These are phyloP conservation scores for Casuarina cunninghamiana DNA, from an alignment of 306 rosid species.

Conservation along the genomic window DNA sequence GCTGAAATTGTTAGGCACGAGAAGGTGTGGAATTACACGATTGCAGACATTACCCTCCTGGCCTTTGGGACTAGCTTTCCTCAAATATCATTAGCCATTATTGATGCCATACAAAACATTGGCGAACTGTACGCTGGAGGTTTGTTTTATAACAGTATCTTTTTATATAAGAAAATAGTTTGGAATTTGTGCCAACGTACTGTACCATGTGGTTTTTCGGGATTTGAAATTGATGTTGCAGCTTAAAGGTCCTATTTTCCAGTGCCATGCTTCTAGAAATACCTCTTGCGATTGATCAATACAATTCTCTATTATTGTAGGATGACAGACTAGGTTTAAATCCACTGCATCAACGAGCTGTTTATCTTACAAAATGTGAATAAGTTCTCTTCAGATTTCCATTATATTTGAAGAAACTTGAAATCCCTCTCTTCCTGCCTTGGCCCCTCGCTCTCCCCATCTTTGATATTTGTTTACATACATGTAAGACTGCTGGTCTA, in stretches of 20 bases:
- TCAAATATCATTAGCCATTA: constrained; percentile 92
- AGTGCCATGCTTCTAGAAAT: background rate
- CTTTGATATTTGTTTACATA: constrained; percentile 5
- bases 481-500: background rate
- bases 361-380: background rate
- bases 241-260: background rate
- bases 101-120: constrained; percentile 80
- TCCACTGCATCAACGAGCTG: background rate
- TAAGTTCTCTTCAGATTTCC: background rate
- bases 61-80: constrained; percentile 99
- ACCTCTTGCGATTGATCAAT: background rate
- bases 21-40: constrained; percentile 92
- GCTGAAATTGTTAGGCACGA: constrained; percentile 48
- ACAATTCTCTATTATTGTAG: background rate
- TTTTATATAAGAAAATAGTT: constrained; percentile 22
- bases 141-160: constrained; percentile 37
- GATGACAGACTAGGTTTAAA: background rate
- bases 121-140: constrained; percentile 92
- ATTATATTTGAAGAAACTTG: background rate
- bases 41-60: constrained; percentile 88
- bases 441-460: background rate
- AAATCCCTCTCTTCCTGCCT: constrained; percentile 1
- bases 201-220: background rate
- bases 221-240: constrained; percentile 24
- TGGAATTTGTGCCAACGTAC: constrained; percentile 18